Evolutionary conservation across 345 rosid species (phyloP).

Genomic region (Eucalyptus polybractea): DNA sequence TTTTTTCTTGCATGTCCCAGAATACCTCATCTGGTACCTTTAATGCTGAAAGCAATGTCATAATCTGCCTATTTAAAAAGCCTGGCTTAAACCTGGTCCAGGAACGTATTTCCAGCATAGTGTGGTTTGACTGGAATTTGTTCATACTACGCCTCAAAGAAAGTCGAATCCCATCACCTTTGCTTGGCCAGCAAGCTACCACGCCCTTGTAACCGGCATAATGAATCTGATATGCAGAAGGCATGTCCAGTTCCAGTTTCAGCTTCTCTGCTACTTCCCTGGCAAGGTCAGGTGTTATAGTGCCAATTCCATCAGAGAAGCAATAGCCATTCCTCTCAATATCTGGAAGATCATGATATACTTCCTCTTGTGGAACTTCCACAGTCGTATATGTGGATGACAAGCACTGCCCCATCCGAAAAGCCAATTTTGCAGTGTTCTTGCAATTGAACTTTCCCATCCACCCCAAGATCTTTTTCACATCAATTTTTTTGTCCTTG

Average conservation of each 20-base stretch:
- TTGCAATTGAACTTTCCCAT: slow-evolving; percentile 65
- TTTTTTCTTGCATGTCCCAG: slow-evolving; percentile 61
- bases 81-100: slow-evolving; percentile 96
- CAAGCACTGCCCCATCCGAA: slow-evolving; percentile 92
- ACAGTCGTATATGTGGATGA: slow-evolving; percentile 90
- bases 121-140: slow-evolving; percentile 59
- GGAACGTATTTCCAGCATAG: slow-evolving; percentile 69
- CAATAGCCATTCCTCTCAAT: slow-evolving; percentile 38
- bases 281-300: slow-evolving; percentile 70
- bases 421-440: slow-evolving; percentile 84
- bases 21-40: slow-evolving; percentile 58
- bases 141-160: slow-evolving; percentile 66
- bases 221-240: slow-evolving; percentile 86
- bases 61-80: slow-evolving; percentile 82
- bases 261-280: slow-evolving; percentile 58
- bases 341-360: slow-evolving; percentile 39
- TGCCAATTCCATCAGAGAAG: slow-evolving; percentile 93
- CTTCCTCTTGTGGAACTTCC: slow-evolving; percentile 49
- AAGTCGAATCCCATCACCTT: slow-evolving; percentile 42
- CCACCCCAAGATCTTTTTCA: slow-evolving; percentile 37
- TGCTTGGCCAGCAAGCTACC: slow-evolving; percentile 84
- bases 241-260: slow-evolving; percentile 35
- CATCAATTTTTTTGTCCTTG: slow-evolving; percentile 42
- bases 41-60: slow-evolving; percentile 55
- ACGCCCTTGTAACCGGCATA: slow-evolving; percentile 90